Conservation (phyloP, 371 early-diverging fungal species). For the Mucor indicus region DNA sequence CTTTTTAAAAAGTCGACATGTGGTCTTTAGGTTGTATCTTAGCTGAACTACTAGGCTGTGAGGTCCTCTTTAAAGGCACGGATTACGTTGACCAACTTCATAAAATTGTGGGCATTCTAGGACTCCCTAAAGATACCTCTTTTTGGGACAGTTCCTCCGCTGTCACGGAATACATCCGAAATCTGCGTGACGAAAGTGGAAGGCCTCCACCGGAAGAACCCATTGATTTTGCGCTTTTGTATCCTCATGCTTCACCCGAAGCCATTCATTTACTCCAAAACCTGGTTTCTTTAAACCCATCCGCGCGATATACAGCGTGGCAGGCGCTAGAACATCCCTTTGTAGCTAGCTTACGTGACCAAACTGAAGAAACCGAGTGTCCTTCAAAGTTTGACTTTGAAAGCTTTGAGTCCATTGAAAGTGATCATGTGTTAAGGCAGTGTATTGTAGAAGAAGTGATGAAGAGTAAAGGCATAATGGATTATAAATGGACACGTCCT, state of each 20-base stretch:
- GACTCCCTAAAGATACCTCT: slow-evolving; percentile 86
- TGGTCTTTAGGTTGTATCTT: slow-evolving; percentile 99
- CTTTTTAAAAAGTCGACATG: slow-evolving; percentile 77
- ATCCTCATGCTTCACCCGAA: slow-evolving; percentile 54
- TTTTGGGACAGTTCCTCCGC: slow-evolving; percentile 44
- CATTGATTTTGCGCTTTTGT: slow-evolving; percentile 39
- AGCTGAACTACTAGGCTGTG: slow-evolving; percentile 95
- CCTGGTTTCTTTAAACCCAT: slow-evolving; percentile 86
- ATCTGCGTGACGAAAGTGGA: slow-evolving; percentile 53
- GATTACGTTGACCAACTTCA: slow-evolving; percentile 95
- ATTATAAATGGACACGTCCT: not conserved
- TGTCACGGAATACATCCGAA: slow-evolving; percentile 38
- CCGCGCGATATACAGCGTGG: slow-evolving; percentile 74
- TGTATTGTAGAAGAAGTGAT: slow-evolving; percentile 41
- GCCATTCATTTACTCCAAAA: slow-evolving; percentile 74
- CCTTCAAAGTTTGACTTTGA: slow-evolving; percentile 37
- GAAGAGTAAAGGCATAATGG: slow-evolving; percentile 9
- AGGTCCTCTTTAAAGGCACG: slow-evolving; percentile 88
- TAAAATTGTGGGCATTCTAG: slow-evolving; percentile 89
- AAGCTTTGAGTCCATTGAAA: slow-evolving; percentile 41
- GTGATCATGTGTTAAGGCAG: slow-evolving; percentile 33
- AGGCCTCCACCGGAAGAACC: slow-evolving; percentile 43
- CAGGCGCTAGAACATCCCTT: slow-evolving; percentile 81
- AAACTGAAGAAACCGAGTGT: slow-evolving; percentile 42
- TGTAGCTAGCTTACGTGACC: slow-evolving; percentile 58